Evolutionary conservation across 2,329 filamentous ascomycete genomes (phyloP).

Genomic region (Penicillium frequentans): DNA sequence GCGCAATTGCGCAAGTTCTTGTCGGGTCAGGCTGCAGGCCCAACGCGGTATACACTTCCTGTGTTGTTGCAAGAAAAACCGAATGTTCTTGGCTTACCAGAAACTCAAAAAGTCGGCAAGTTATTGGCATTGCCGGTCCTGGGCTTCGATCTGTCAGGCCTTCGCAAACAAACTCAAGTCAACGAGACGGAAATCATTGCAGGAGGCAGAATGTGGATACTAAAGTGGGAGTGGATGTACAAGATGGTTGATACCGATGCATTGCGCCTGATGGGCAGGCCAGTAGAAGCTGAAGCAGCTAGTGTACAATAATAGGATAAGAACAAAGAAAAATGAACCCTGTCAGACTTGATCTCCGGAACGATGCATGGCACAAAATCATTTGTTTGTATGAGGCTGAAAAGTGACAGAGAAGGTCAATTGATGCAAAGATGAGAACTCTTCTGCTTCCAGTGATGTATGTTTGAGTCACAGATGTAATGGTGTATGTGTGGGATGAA

Average conservation of each 20-base stretch:
- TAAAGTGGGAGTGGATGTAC: constrained; percentile 43
- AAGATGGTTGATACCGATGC: constrained; percentile 38
- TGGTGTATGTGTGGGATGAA: constrained; percentile 8
- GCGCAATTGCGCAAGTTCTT: constrained; percentile 20
- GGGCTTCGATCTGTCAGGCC: constrained; percentile 17
- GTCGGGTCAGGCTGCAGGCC: constrained; percentile 32
- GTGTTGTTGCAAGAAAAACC: constrained; percentile 24
- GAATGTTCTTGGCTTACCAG: background rate
- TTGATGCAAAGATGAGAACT: constrained; percentile 12
- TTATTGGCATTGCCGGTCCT: constrained; percentile 32
- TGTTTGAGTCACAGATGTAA: background rate
- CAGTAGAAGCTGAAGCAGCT: constrained; percentile 21
- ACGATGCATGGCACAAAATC: constrained; percentile 23
- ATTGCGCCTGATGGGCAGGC: constrained; percentile 33
- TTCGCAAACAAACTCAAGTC: background rate
- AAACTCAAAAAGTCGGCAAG: constrained; percentile 5
- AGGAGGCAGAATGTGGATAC: constrained; percentile 15
- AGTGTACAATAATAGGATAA: constrained; percentile 27
- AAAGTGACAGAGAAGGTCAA: constrained; percentile 15
- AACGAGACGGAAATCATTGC: constrained; percentile 9
- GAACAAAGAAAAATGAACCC: constrained; percentile 10
- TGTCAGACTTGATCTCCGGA: constrained; percentile 19
- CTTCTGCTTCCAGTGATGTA: constrained; percentile 2
- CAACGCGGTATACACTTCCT: constrained; percentile 45
- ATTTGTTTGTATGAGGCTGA: constrained; percentile 16